phyloP scores from a whole-genome alignment of 225 moss, liverwort and hornwort species.

The Thuidium tamariscinum region DNA sequence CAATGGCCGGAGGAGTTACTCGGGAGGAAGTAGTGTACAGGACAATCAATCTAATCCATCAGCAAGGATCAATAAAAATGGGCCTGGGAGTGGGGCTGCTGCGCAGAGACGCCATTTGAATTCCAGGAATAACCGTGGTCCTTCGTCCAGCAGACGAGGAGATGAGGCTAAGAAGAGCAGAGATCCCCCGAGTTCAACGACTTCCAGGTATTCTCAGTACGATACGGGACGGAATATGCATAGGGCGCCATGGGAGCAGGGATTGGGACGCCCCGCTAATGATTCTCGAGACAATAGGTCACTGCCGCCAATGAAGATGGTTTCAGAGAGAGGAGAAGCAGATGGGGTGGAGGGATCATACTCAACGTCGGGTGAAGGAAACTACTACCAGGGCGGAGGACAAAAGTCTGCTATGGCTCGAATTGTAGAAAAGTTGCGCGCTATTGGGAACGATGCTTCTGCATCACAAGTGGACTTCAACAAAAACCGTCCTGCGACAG shows the following conservation, averaged over 20 bases:
- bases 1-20: background rate
- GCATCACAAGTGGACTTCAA: slow-evolving; percentile 5
- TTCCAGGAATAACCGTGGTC: background rate
- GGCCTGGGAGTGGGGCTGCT: slow-evolving; percentile 12
- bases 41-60: background rate
- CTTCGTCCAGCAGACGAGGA: slow-evolving; percentile 4
- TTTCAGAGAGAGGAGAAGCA: slow-evolving; percentile 5
- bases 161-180: background rate
- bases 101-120: slow-evolving; percentile 14
- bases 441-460: slow-evolving; percentile 37
- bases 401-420: slow-evolving; percentile 80
- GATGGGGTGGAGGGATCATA: background rate
- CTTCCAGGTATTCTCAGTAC: slow-evolving; percentile 17
- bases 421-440: slow-evolving; percentile 87
- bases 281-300: background rate
- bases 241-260: slow-evolving; percentile 52
- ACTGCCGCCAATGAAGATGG: background rate
- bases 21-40: background rate
- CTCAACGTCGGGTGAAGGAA: background rate
- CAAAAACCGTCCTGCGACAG: slow-evolving; percentile 18
- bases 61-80: background rate
- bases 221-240: slow-evolving; percentile 31
- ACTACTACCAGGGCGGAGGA: slow-evolving; percentile 18
- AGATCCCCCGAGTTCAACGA: background rate
- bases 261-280: background rate